A percentile compares a stretch with the other conserved stretches of the same genome.
phyloP scores from a whole-genome alignment of 805 yeast genomes.

The Wickerhamiella slavikovae region DNA sequence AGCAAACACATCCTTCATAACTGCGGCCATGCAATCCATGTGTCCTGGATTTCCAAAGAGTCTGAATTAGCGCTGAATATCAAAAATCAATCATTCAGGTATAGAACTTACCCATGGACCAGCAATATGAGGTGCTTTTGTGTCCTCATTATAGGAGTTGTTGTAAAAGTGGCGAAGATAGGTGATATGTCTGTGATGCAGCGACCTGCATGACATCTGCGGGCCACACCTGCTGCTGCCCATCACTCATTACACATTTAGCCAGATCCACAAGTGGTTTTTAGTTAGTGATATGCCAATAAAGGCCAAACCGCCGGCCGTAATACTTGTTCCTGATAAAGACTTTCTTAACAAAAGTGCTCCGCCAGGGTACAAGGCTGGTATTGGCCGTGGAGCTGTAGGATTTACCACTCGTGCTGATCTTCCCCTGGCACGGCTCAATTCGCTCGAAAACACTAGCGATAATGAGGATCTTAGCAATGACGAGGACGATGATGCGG shows the following conservation, averaged over 20 bases:
- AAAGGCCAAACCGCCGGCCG: no score
- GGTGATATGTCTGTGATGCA: no score
- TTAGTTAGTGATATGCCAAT: no score
- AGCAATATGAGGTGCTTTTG: slow-evolving; percentile 10
- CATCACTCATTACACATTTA: no score
- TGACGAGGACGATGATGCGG: slow-evolving; percentile 18
- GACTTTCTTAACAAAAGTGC: slow-evolving; percentile 63
- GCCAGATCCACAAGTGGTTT: no score
- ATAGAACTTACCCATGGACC: slow-evolving; percentile 10
- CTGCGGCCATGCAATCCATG: slow-evolving; percentile 26
- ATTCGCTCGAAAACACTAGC: slow-evolving; percentile 3
- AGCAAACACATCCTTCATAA: slow-evolving; percentile 20
- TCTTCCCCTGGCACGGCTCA: slow-evolving; percentile 15
- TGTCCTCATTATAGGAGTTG: no score
- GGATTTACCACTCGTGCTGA: slow-evolving; percentile 82
- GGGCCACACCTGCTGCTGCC: no score
- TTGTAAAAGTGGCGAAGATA: no score
- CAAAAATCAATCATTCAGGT: neutral
- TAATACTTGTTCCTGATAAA: slow-evolving; percentile 3
- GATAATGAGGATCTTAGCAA: slow-evolving; percentile 15
- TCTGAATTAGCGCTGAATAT: slow-evolving; percentile 9
- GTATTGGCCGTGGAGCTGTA: slow-evolving; percentile 85
- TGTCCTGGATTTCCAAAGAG: slow-evolving; percentile 51
- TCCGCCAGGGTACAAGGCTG: slow-evolving; percentile 81
- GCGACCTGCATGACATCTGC: no score